phyloP scores from a whole-genome alignment of 2,329 filamentous ascomycete genomes.

The Juglanconis juglandina region DNA sequence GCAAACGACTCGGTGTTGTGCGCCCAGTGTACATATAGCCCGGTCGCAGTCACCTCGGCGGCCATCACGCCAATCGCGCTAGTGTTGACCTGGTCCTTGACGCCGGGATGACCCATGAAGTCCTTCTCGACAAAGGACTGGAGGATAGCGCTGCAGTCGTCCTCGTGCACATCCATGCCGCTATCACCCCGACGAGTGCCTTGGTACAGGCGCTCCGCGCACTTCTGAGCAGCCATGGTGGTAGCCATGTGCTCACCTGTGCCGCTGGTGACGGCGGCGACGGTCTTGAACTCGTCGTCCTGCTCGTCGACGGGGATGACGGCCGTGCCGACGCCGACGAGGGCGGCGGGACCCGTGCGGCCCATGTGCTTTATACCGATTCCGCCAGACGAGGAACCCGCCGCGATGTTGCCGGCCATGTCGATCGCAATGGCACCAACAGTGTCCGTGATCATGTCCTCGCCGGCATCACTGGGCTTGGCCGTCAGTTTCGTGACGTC shows the following conservation, averaged over 20 bases:
- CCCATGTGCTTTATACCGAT: slow-evolving; percentile 98
- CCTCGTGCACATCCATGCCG: slow-evolving; percentile 62
- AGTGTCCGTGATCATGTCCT: slow-evolving; percentile 79
- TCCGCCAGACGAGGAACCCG: slow-evolving; percentile 91
- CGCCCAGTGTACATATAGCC: slow-evolving; percentile 84
- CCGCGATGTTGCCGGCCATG: slow-evolving; percentile 79
- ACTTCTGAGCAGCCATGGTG: slow-evolving; percentile 83
- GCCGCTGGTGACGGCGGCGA: slow-evolving; percentile 86
- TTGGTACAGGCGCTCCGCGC: slow-evolving; percentile 80
- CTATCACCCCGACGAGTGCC: slow-evolving; percentile 57
- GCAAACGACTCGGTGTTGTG: slow-evolving; percentile 93
- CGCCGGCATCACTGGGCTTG: slow-evolving; percentile 10
- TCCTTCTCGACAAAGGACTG: slow-evolving; percentile 78
- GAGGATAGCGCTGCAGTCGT: slow-evolving; percentile 65
- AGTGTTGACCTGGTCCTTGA: slow-evolving; percentile 72
- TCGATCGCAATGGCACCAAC: slow-evolving; percentile 96
- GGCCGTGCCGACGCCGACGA: slow-evolving; percentile 87
- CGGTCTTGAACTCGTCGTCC: slow-evolving; percentile 66
- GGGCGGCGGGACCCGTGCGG: slow-evolving; percentile 83
- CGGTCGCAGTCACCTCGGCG: slow-evolving; percentile 76
- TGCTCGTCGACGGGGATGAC: slow-evolving; percentile 74
- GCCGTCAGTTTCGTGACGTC: slow-evolving; percentile 14
- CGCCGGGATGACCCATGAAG: slow-evolving; percentile 89
- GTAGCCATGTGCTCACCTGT: slow-evolving; percentile 98
- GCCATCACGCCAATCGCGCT: slow-evolving; percentile 88